Conservation (phyloP, 768 basidiomycete species). For the Lactarius tabidus region DNA sequence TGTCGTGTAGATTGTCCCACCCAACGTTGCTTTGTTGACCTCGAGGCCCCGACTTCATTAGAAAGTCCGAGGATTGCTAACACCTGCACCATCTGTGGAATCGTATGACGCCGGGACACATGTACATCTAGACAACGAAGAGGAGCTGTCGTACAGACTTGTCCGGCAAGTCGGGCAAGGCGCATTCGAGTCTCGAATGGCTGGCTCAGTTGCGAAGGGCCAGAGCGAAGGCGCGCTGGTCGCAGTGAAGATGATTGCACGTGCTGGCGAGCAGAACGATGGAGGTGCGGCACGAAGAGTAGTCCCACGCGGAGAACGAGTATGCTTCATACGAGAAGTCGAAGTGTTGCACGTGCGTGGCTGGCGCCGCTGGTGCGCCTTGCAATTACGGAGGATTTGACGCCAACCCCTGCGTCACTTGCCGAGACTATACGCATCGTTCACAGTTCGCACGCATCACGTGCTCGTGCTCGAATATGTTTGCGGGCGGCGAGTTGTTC, state of each 20-base stretch:
- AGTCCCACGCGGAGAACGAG: constrained; percentile 20
- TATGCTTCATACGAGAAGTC: constrained; percentile 23
- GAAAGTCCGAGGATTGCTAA: neutral
- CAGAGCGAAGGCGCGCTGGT: constrained; percentile 27
- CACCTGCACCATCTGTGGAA: neutral
- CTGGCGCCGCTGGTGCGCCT: too few relatives aligned
- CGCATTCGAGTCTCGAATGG: constrained; percentile 74
- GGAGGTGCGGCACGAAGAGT: constrained; percentile 2
- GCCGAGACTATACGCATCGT: constrained; percentile 55
- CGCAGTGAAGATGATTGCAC: constrained; percentile 29
- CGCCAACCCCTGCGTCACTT: constrained; percentile 73
- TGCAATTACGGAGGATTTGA: constrained; percentile 59
- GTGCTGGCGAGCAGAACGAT: neutral
- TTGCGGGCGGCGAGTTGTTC: constrained; percentile 77
- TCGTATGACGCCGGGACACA: constrained; percentile 7
- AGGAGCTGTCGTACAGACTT: constrained; percentile 40
- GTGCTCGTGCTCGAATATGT: constrained; percentile 75
- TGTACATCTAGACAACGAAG: constrained; percentile 15
- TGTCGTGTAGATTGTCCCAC: constrained; percentile 2
- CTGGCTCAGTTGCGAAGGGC: constrained; percentile 47
- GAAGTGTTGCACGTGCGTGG: constrained; percentile 22
- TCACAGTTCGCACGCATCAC: constrained; percentile 69
- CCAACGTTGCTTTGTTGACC: constrained; percentile 15
- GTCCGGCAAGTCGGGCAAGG: constrained; percentile 60
- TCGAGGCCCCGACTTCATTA: constrained; percentile 8